A percentile compares a stretch with the other conserved stretches of the same genome.
phyloP scores from a whole-genome alignment of 2,329 filamentous ascomycete species.

The Exophiala viscosa region DNA sequence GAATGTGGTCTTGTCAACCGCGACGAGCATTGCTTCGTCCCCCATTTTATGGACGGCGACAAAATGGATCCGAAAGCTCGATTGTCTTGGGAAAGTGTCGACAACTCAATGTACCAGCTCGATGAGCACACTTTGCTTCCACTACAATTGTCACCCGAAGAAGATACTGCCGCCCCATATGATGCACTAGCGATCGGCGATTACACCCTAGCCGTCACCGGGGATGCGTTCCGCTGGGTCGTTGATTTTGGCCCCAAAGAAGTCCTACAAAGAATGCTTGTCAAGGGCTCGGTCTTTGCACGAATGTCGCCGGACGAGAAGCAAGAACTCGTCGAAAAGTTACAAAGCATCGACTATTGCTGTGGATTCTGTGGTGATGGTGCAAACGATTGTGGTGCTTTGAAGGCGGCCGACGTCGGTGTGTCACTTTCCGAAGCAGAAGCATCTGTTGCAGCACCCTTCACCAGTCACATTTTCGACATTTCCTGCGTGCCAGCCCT shows the following conservation, averaged over 20 bases:
- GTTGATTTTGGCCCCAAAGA: slow-evolving; percentile 84
- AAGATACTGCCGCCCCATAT: slow-evolving; percentile 79
- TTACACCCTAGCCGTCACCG: slow-evolving; percentile 83
- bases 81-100: slow-evolving; percentile 90
- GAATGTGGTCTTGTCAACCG: slow-evolving; percentile 81
- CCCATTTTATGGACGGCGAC: slow-evolving; percentile 77
- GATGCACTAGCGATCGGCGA: slow-evolving; percentile 77
- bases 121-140: slow-evolving; percentile 76
- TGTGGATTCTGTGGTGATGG: slow-evolving; percentile 96
- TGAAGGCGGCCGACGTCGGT: slow-evolving; percentile 95
- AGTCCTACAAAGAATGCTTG: slow-evolving; percentile 74
- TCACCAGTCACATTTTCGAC: slow-evolving; percentile 92
- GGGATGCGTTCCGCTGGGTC: slow-evolving; percentile 95
- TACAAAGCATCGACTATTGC: slow-evolving; percentile 93
- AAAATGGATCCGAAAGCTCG: slow-evolving; percentile 68
- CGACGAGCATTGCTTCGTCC: slow-evolving; percentile 85
- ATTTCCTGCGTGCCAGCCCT: slow-evolving; percentile 93
- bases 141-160: slow-evolving; percentile 64
- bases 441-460: slow-evolving; percentile 95
- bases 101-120: slow-evolving; percentile 72
- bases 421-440: slow-evolving; percentile 97
- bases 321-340: slow-evolving; percentile 92
- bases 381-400: slow-evolving; percentile 92
- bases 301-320: slow-evolving; percentile 99
- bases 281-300: slow-evolving; percentile 87